Percentiles rank a stretch among this genome's conserved stretches.
Conservation (phyloP, 495 filamentous ascomycete genomes). For the Gamarada debralockiae region DNA sequence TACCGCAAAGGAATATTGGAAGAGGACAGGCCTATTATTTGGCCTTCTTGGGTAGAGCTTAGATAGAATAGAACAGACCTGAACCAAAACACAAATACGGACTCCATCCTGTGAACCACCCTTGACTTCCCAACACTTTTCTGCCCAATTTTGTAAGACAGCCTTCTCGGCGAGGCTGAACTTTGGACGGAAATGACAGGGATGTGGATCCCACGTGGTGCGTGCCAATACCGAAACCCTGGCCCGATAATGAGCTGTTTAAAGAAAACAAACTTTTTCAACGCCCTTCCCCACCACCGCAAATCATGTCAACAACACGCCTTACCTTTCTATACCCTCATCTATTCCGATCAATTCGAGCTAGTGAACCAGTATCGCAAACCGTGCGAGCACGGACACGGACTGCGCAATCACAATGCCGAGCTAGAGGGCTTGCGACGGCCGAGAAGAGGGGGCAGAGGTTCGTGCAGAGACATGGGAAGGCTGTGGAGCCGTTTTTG, state of each 20-base stretch:
- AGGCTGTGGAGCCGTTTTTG: slow-evolving; percentile 55
- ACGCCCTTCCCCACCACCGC: not conserved
- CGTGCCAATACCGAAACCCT: not conserved
- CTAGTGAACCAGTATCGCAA: slow-evolving; percentile 13
- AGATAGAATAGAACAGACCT: not conserved
- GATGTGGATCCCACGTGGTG: not conserved
- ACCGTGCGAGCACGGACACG: slow-evolving; percentile 12
- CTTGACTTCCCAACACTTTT: no score
- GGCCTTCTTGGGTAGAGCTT: slow-evolving; percentile 29
- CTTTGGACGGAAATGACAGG: not conserved
- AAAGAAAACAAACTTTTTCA: slow-evolving; percentile 10
- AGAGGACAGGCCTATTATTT: slow-evolving; percentile 73
- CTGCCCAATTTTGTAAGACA: not conserved
- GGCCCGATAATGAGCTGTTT: not conserved
- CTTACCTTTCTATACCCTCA: slow-evolving; percentile 75
- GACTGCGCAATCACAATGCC: slow-evolving; percentile 6
- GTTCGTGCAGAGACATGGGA: slow-evolving; percentile 54
- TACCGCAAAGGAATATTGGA: slow-evolving; percentile 70
- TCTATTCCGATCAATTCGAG: slow-evolving; percentile 41
- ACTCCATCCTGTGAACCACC: no score
- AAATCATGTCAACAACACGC: slow-evolving; percentile 60
- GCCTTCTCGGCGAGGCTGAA: slow-evolving; percentile 1
- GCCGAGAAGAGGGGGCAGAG: slow-evolving; percentile 23
- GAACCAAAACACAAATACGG: no score
- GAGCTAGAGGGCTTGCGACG: slow-evolving; percentile 29